These are phyloP conservation scores for Botrytis sinoallii DNA, from an alignment of 2,329 filamentous ascomycete genomes.

Conservation along the genomic window DNA sequence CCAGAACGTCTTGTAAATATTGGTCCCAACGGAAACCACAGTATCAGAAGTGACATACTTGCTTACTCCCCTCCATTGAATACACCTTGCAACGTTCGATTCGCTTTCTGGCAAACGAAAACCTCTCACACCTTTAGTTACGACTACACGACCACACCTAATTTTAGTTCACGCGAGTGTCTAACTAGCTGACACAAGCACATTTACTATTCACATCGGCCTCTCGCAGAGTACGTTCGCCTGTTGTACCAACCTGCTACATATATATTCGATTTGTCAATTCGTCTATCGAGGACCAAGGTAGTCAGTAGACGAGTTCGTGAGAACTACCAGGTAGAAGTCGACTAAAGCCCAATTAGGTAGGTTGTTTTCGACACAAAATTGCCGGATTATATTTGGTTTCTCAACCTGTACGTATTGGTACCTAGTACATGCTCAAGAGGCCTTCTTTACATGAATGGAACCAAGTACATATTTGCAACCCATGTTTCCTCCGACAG, in stretches of 20 bases:
- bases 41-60: background rate
- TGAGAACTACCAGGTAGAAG: background rate
- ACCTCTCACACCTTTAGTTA: background rate
- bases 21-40: conserved; percentile 3
- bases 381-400: background rate
- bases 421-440: background rate
- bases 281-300: background rate
- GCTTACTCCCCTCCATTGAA: background rate
- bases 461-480: background rate
- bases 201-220: background rate
- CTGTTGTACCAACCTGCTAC: background rate
- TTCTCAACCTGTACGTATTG: background rate
- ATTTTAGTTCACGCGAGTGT: background rate
- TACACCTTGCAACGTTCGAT: background rate
- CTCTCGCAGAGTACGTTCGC: background rate
- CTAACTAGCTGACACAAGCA: background rate
- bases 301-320: background rate
- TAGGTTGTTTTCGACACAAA: background rate
- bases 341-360: background rate
- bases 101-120: background rate
- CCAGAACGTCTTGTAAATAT: background rate
- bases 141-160: background rate
- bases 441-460: background rate
- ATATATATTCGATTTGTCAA: background rate
- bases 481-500: conserved; percentile 1